phyloP scores from a whole-genome alignment of 257 asterid species.

The Plantago ovata region DNA sequence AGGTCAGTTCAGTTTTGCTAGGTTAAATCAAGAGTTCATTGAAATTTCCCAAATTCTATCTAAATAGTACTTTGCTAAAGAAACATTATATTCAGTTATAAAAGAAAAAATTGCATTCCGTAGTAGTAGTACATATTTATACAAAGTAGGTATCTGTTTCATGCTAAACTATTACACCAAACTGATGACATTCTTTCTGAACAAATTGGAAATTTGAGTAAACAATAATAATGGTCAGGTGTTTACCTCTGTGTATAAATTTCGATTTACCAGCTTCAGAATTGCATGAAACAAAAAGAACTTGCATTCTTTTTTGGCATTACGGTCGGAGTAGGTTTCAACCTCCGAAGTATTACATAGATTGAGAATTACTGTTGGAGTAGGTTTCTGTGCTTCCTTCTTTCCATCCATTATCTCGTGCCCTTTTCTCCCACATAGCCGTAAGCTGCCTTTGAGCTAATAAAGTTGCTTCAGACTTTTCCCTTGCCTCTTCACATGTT shows the following conservation, averaged over 20 bases:
- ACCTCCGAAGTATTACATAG: conserved; percentile 15
- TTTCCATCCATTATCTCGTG: conserved; percentile 88
- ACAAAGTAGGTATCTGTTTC: background rate
- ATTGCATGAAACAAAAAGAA: conserved; percentile 12
- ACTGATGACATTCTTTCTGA: conserved; percentile 11
- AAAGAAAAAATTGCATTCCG: background rate
- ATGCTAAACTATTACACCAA: background rate
- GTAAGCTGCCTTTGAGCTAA: conserved; percentile 65
- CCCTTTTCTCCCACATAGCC: conserved; percentile 81
- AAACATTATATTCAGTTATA: background rate
- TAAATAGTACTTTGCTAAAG: too few species aligned
- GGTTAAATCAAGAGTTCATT: too few species aligned
- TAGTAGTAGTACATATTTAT: background rate
- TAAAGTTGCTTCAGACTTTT: conserved; percentile 73
- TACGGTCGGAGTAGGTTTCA: too few species aligned
- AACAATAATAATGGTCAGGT: conserved; percentile 17
- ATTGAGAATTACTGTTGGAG: conserved; percentile 18
- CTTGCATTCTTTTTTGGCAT: conserved; percentile 10
- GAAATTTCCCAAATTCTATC: too few species aligned
- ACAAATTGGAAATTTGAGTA: conserved; percentile 24
- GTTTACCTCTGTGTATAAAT: conserved; percentile 31
- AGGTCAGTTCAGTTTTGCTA: too few species aligned
- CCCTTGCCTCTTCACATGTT: conserved; percentile 94
- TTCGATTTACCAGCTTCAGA: conserved; percentile 17
- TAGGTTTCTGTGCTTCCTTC: conserved; percentile 46